phyloP scores from a whole-genome alignment of 208 protist species.

The Trypanosoma conorhini region DNA sequence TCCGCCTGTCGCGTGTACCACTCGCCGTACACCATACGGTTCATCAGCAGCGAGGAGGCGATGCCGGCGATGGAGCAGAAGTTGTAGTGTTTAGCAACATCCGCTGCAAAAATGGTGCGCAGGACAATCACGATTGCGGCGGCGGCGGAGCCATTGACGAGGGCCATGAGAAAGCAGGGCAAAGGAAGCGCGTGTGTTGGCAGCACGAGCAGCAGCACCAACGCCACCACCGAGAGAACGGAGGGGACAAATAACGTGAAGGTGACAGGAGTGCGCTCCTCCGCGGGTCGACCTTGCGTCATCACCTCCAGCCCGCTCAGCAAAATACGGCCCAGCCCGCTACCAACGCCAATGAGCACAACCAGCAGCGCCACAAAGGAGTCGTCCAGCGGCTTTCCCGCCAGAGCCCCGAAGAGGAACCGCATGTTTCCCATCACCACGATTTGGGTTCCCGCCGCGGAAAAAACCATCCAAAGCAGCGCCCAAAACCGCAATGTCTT shows the following conservation, averaged over 20 bases:
- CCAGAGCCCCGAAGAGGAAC: conserved; percentile 24
- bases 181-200: conserved; percentile 37
- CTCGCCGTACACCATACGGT: conserved; percentile 69
- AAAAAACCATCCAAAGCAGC: conserved; percentile 24
- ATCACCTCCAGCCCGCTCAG: conserved; percentile 30
- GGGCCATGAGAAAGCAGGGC: conserved; percentile 59
- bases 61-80: conserved; percentile 56
- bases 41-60: conserved; percentile 53
- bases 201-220: conserved; percentile 20
- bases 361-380: conserved; percentile 42
- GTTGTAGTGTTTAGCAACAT: conserved; percentile 83
- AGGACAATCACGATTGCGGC: conserved; percentile 73
- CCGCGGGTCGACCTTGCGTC: conserved; percentile 17
- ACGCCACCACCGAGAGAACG: conserved; percentile 8
- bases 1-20: conserved; percentile 70
- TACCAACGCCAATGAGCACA: conserved; percentile 32
- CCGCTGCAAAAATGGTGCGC: conserved; percentile 72
- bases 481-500: conserved; percentile 17
- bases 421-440: conserved; percentile 23
- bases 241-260: conserved; percentile 26
- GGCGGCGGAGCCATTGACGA: conserved; percentile 66
- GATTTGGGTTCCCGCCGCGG: conserved; percentile 7
- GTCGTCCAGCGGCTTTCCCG: conserved; percentile 18
- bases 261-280: conserved; percentile 32
- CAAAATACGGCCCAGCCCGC: conserved; percentile 32